A percentile compares a stretch with the other conserved stretches of the same genome.
phyloP scores from a whole-genome alignment of 192 early-diverging fungal species.

The Coemansia sp. region DNA sequence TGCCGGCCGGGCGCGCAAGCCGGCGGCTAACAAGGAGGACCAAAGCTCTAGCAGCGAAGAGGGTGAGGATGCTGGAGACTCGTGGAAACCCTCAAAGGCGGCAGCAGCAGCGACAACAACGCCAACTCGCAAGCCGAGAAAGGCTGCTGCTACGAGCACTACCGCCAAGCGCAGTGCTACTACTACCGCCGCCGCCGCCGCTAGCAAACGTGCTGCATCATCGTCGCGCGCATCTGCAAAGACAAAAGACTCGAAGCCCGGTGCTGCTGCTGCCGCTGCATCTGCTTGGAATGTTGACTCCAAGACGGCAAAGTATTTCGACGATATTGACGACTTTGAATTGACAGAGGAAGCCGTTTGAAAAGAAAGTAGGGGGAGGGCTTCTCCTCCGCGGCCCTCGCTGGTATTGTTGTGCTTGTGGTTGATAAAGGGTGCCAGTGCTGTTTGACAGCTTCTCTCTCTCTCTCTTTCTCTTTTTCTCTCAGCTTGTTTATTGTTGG shows the following conservation, averaged over 20 bases:
- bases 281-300: conserved; percentile 1
- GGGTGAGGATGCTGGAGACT: background rate
- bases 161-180: background rate
- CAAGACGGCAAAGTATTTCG: conserved; percentile 18
- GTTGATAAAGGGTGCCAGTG: too few species aligned
- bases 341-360: conserved; percentile 26
- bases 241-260: background rate
- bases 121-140: background rate
- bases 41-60: background rate
- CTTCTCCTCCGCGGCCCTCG: too few species aligned
- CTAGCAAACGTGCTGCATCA: background rate
- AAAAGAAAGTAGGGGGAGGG: background rate
- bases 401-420: background rate
- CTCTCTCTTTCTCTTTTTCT: too few species aligned
- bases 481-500: too few species aligned
- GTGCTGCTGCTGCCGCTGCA: background rate
- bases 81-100: background rate
- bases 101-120: background rate
- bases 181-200: too few species aligned
- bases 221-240: background rate
- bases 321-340: conserved; percentile 38
- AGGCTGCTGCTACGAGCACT: background rate
- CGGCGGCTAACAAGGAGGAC: background rate
- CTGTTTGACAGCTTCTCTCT: too few species aligned
- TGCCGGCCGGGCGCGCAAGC: background rate